Conservation (phyloP, 1,284 basidiomycete species). For the Cutaneotrichosporon cavernicola region DNA sequence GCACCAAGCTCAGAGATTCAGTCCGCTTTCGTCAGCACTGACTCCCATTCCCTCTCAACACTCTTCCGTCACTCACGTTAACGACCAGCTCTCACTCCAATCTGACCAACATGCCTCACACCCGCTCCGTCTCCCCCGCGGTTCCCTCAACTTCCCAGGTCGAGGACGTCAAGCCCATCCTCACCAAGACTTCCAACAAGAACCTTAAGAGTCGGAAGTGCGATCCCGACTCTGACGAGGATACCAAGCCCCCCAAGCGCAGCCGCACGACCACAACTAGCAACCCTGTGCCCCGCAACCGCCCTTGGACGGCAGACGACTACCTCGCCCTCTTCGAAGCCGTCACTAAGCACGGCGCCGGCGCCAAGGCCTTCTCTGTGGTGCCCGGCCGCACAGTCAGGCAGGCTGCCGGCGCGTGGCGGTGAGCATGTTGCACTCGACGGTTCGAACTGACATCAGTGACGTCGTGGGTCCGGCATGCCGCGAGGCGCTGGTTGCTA, state of each 20-base stretch:
- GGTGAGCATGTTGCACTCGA: background rate
- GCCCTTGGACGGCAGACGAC: slow-evolving; percentile 16
- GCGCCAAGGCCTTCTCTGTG: background rate
- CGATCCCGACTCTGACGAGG: background rate
- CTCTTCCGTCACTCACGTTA: background rate
- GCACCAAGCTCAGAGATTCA: background rate
- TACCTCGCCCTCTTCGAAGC: slow-evolving; percentile 8
- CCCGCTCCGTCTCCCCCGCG: background rate
- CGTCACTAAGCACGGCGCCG: slow-evolving; percentile 8
- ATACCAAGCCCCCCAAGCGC: slow-evolving; percentile 9
- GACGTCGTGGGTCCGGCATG: background rate
- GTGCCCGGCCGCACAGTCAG: slow-evolving; percentile 15
- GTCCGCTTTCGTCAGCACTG: background rate
- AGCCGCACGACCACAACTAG: background rate
- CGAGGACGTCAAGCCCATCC: background rate
- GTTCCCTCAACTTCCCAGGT: no score
- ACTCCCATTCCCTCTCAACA: background rate
- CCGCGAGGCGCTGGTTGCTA: background rate
- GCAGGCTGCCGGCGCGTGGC: slow-evolving; percentile 10
- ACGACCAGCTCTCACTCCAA: no score
- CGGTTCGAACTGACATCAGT: background rate
- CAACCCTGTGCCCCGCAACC: background rate
- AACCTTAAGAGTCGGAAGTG: no score
- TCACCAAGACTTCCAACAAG: background rate
- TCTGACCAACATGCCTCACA: background rate